Evolutionary conservation across 108 stramenopile genomes (phyloP), one percentile per base, ranked within the genome.

Genomic region (Cyclostephanos invisitatus): DNA sequence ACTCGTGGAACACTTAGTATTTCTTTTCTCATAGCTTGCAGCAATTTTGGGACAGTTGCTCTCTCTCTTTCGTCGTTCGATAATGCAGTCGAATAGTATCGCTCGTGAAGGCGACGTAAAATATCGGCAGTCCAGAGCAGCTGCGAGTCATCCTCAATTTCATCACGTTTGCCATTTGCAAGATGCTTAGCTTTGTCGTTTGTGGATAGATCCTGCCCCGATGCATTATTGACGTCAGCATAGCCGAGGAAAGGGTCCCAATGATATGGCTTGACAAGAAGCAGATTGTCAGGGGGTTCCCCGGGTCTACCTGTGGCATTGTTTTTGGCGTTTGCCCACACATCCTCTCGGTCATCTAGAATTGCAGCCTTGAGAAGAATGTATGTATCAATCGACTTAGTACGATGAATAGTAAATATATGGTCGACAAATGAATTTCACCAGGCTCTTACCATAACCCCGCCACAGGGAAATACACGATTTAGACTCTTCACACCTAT

Each of bases 261-360:
- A 71, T 91, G 91, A 81, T 92, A 95, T 15, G 94, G 90, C 68
- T 79, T 72, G 8, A 90, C 89, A 48, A 91, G 68, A 20, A 92
- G 78, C 17, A 92, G 72, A 73, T 92, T 92, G 65, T 85, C 84
- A 29, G 94, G 94, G 17, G 94, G 94, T 80, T 95, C 94, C 29
- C 94, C 91, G 1, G 73, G 64, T n/a, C 88, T 69, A 10, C 77
- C 75, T 25, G 81, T 74, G 37, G 20, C 67, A 69, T 90, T 93
- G 54, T 91, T 84, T 21, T 74, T 62, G 1, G 91, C 91, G 62
- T 92, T 92, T 56, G 94, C 94, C 94, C 94, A 95, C 4, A 95
- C 94, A 80, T 95, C 94, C 82, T 95, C 94, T 18, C 94, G 78
- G 73, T 95, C 94, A 66, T 95, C 94, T 17, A 95, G 70, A 48